A percentile compares a stretch with the other conserved stretches of the same genome.
Evolutionary conservation across 352 stramenopile species (phyloP).

Genomic region (Phytophthora boehmeriae): DNA sequence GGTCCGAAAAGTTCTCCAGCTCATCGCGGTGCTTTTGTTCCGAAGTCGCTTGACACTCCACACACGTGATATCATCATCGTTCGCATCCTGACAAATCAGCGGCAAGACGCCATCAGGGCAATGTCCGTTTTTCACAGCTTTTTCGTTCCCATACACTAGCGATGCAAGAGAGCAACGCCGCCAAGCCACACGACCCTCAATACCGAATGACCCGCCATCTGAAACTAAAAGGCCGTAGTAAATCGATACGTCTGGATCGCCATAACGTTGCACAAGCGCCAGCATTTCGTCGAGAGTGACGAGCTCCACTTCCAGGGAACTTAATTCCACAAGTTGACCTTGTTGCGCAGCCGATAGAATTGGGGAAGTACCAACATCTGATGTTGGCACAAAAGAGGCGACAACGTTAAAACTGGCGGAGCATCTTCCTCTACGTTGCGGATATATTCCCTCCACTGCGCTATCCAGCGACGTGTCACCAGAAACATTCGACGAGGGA

Average conservation of each 20-base stretch:
- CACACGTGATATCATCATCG: slow-evolving; percentile 42
- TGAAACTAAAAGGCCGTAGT: slow-evolving; percentile 48
- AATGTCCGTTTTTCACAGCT: slow-evolving; percentile 17
- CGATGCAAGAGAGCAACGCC: slow-evolving; percentile 47
- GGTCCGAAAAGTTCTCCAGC: slow-evolving; percentile 69
- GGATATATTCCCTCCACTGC: slow-evolving; percentile 77
- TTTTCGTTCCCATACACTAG: slow-evolving; percentile 37
- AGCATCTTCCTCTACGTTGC: slow-evolving; percentile 53
- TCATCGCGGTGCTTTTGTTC: slow-evolving; percentile 49
- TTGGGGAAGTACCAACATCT: slow-evolving; percentile 58
- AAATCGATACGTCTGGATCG: slow-evolving; percentile 46
- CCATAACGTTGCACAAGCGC: slow-evolving; percentile 66
- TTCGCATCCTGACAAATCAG: slow-evolving; percentile 37
- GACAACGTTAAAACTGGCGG: slow-evolving; percentile 41
- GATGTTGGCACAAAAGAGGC: slow-evolving; percentile 54
- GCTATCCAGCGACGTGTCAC: slow-evolving; percentile 61
- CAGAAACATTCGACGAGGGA: slow-evolving; percentile 57
- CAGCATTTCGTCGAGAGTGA: slow-evolving; percentile 64
- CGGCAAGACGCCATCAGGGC: slow-evolving; percentile 33
- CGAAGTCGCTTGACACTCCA: slow-evolving; percentile 52
- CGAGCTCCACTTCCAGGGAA: slow-evolving; percentile 63
- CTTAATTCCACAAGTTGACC: slow-evolving; percentile 44
- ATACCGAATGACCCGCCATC: slow-evolving; percentile 14
- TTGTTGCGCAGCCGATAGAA: slow-evolving; percentile 46
- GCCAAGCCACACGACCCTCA: slow-evolving; percentile 43